A percentile compares a stretch with the other conserved stretches of the same genome.
phyloP scores from a whole-genome alignment of 2,329 filamentous ascomycete genomes.

The Exutisphaerella laricina region DNA sequence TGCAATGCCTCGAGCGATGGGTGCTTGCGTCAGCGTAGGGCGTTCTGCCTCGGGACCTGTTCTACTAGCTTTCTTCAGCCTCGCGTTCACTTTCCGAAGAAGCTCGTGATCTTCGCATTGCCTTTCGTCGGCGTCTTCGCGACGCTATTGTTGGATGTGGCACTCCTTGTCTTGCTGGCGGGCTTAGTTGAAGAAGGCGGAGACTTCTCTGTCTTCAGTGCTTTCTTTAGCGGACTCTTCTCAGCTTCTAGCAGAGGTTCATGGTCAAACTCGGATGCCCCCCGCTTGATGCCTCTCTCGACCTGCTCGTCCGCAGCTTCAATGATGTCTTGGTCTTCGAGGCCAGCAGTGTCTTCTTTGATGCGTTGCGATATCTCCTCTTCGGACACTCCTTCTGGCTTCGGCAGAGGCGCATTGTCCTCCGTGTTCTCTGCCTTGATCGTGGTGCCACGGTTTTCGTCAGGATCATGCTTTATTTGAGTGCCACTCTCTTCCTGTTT shows the following conservation, averaged over 20 bases:
- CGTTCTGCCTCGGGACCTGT: neutral
- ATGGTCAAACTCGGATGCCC: conserved; percentile 36
- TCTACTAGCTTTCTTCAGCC: no score
- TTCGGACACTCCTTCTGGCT: conserved; percentile 25
- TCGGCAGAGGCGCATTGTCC: conserved; percentile 49
- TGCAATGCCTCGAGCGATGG: no score
- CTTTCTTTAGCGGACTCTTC: conserved; percentile 37
- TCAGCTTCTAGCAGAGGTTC: conserved; percentile 26
- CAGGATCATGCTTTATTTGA: conserved; percentile 36
- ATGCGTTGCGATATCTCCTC: conserved; percentile 32
- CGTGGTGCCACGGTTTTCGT: conserved; percentile 40
- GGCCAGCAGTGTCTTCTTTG: conserved; percentile 42
- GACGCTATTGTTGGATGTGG: conserved; percentile 50
- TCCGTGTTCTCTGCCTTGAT: conserved; percentile 42
- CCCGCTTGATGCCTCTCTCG: conserved; percentile 45
- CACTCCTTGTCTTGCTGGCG: conserved; percentile 47
- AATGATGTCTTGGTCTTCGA: conserved; percentile 25
- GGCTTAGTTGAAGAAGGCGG: conserved; percentile 19
- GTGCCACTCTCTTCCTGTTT: conserved; percentile 28
- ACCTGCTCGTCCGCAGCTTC: conserved; percentile 25
- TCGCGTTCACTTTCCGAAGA: conserved; percentile 47
- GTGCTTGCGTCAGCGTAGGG: neutral
- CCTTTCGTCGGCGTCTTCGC: conserved; percentile 46
- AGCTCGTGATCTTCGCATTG: conserved; percentile 54
- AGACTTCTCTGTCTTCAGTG: conserved; percentile 27